Evolutionary conservation across 805 yeast genomes (phyloP), one percentile per base, ranked within the genome.

Genomic region (Grigorovia jiainica): DNA sequence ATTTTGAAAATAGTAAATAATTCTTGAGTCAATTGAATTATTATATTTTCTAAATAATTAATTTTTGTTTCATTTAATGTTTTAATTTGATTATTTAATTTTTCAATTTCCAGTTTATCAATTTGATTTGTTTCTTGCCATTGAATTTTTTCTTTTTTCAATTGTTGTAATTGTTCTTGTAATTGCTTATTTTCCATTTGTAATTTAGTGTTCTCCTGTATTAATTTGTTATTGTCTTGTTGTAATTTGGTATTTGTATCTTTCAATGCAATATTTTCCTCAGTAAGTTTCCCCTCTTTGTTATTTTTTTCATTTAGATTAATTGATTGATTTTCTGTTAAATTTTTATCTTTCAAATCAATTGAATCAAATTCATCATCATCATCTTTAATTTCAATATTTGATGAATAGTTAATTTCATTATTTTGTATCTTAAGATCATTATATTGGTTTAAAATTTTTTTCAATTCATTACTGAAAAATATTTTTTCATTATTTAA

Each of bases 291-390:
- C n/a, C n/a, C n/a, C n/a, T n/a, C n/a, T 38, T 24, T 31, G 32
- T 1, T 35, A 39, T 37, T 17, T 40, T 35, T 18, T 82, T 89
- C 30, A n/a, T n/a, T n/a, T n/a, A n/a, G n/a, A n/a, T n/a, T n/a
- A n/a, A n/a, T n/a, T n/a, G n/a, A n/a, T n/a, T n/a, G n/a, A n/a
- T n/a, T n/a, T n/a, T n/a, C n/a, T n/a, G n/a, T n/a, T n/a, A n/a
- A n/a, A n/a, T n/a, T n/a, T n/a, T n/a, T n/a, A n/a, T n/a, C n/a
- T n/a, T n/a, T n/a, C n/a, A n/a, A n/a, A n/a, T n/a, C n/a, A n/a
- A n/a, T n/a, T n/a, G n/a, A n/a, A n/a, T n/a, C n/a, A 34, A 7
- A 34, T n/a, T 34, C 23, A 6, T n/a, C 15, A 11, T 36, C 29
- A 17, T 18, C 18, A 15, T 19, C 18, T 6, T 27, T 18, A 25